phyloP scores from a whole-genome alignment of 331 rosid species.

The Acacia concinna region DNA sequence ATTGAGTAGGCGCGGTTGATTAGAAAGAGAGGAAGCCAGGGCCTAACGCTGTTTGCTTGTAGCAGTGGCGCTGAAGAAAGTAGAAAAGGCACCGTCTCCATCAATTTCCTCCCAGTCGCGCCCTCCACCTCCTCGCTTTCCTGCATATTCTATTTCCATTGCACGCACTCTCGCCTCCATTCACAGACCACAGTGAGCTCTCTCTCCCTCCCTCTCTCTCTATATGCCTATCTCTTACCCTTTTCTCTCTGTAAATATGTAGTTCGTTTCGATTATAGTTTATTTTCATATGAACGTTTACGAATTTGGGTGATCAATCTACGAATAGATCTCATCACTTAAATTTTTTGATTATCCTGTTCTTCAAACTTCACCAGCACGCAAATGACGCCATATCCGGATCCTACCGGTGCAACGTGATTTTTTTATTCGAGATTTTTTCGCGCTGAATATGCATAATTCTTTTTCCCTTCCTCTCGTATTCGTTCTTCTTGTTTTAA shows the following conservation, averaged over 20 bases:
- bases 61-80: conserved; percentile 33
- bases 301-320: conserved; percentile 5
- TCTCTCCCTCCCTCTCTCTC: not conserved
- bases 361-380: conserved; percentile 35
- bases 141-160: conserved; percentile 11
- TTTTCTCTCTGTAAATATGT: not conserved
- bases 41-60: conserved; percentile 34
- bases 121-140: not conserved
- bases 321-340: conserved; percentile 33
- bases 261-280: not conserved
- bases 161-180: conserved; percentile 10
- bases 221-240: not conserved
- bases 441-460: not conserved
- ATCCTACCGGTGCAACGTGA: conserved; percentile 43
- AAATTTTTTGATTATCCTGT: not conserved
- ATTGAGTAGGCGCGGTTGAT: not conserved
- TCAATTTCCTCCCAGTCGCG: not conserved
- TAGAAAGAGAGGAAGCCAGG: not conserved
- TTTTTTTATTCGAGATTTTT: not conserved
- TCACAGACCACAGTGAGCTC: conserved; percentile 31
- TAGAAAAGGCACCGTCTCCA: not conserved
- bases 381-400: conserved; percentile 33
- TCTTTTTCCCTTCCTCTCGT: not conserved
- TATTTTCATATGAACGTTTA: not conserved
- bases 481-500: not conserved